Base-by-base conservation (phyloP, 306 rosid genomes). In the Betula pendula region DNA sequence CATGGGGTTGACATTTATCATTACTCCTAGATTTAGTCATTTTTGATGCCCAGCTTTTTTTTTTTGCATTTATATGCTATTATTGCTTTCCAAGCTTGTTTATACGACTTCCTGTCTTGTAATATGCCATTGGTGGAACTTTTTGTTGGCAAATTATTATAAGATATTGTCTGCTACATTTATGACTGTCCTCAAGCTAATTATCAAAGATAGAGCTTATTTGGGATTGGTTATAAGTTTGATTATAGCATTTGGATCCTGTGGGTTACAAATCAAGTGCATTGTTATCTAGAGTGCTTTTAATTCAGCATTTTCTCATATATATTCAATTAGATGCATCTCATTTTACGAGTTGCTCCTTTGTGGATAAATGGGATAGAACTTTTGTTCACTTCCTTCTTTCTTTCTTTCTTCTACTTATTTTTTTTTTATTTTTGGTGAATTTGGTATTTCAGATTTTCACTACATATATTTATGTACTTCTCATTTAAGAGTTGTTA, bases 21-120 rank as follows among this genome's bases (percentile, higher is more conserved):
- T n/a, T n/a, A n/a, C n/a, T n/a, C 48, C 48, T 20, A 33, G 56
- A 59, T 80, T 24, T 52, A 79, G 47, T 65, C 38, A 73, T 65
- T 31, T 14, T 3, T 50, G 60, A 50, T 50, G 48, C 6, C 63
- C 55, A 19, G 35, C 35, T 40, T 48, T 72, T 62, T 72, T 47
- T 20, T 40, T 19, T 63, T 75, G 71, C 79, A 27, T 75, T 45
- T 27, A 47, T 13, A 65, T 45, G 62, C 48, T 44, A 51, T 31
- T 11, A 2, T 3, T 71, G 13, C 58, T 59, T 72, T 50, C 24
- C 31, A 25, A 60, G 42, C 15, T 51, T 78, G 42, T 20, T 51
- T 78, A 33, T 13, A 27, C 17, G 45, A 3, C 24, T 33, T 62
- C 55, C 47, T 65, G 81, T 43, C 38, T 71, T 17, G 43, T 53